A percentile compares a stretch with the other conserved stretches of the same genome.
Conservation (phyloP, 2,329 filamentous ascomycete genomes). For the Graphilbum fragrans region DNA sequence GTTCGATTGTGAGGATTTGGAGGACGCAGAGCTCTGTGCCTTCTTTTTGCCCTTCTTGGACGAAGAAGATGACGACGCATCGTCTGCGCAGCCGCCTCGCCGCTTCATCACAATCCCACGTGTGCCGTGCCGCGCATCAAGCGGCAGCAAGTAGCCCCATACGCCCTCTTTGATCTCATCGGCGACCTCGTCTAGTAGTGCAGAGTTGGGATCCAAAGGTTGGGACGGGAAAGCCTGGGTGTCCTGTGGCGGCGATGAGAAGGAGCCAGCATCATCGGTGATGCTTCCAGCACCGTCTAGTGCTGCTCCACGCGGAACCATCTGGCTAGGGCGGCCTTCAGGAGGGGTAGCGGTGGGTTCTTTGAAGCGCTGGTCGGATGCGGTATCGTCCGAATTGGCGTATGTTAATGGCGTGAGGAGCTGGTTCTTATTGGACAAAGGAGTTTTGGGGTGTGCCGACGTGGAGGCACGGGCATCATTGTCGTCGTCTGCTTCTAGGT, state of each 20-base stretch:
- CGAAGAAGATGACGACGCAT: constrained; percentile 9
- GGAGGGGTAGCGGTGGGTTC: constrained; percentile 62
- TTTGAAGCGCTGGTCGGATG: constrained; percentile 35
- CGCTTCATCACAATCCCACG: constrained; percentile 63
- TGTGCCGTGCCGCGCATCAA: constrained; percentile 56
- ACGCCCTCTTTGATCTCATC: constrained; percentile 77
- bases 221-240: constrained; percentile 70
- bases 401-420: constrained; percentile 74
- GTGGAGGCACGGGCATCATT: not conserved
- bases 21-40: constrained; percentile 14
- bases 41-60: constrained; percentile 32
- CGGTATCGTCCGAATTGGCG: constrained; percentile 34
- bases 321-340: constrained; percentile 43
- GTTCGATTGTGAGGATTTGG: constrained; percentile 50
- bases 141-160: constrained; percentile 87
- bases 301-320: constrained; percentile 27
- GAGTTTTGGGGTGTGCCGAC: constrained; percentile 33
- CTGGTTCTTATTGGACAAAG: constrained; percentile 50
- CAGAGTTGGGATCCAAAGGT: constrained; percentile 58
- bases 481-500: not conserved
- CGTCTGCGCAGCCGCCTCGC: constrained; percentile 53
- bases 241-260: constrained; percentile 48
- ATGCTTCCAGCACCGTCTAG: constrained; percentile 15
- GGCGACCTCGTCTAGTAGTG: constrained; percentile 69
- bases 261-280: constrained; percentile 24